Conservation (phyloP, 352 stramenopile genomes). For the Pythium utonaiense region DNA sequence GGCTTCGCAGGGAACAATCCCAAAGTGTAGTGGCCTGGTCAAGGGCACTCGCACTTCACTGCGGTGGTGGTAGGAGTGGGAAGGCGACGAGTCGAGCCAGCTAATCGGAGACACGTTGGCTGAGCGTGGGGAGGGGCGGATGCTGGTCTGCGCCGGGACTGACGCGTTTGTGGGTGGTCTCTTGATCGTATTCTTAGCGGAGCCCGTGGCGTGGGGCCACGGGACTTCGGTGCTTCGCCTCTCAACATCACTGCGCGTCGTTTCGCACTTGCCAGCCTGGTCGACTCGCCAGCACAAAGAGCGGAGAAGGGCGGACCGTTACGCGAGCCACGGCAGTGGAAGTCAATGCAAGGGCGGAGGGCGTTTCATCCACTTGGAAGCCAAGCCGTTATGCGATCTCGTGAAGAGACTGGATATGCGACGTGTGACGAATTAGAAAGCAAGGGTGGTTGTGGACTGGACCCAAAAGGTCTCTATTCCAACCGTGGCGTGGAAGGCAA, state of each 20-base stretch:
- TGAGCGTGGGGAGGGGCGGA: neutral
- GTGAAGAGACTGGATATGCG: neutral
- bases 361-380: constrained; percentile 7
- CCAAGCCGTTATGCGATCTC: neutral
- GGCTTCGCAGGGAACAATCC: neutral
- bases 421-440: constrained; percentile 3
- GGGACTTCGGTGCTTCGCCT: neutral
- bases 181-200: constrained; percentile 3
- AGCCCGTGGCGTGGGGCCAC: neutral
- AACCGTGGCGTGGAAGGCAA: too few species aligned
- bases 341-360: neutral
- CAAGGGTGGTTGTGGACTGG: too few species aligned
- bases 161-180: neutral
- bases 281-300: too few species aligned
- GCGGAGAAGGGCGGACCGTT: neutral
- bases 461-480: neutral
- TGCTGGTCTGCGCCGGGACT: neutral
- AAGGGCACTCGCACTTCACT: neutral
- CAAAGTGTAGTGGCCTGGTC: neutral
- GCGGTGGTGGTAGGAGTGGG: neutral
- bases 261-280: neutral
- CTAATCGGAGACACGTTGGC: neutral
- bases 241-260: neutral
- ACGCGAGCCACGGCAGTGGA: neutral
- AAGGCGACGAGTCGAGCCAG: too few species aligned